Evolutionary conservation across 495 filamentous ascomycete genomes (phyloP).

Genomic region (Penicillium waksmanii): DNA sequence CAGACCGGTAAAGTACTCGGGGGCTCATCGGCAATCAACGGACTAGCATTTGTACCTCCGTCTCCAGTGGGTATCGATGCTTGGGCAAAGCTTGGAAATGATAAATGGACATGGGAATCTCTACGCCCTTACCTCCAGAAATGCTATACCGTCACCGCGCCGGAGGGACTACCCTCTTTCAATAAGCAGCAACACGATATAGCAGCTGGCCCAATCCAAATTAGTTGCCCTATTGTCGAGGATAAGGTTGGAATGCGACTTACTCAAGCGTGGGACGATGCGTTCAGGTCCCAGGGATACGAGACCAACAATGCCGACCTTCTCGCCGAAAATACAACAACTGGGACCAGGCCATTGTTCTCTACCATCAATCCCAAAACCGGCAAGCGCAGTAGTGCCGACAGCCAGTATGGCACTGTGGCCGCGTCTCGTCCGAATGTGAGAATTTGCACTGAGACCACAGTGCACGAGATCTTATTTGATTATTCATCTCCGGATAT

Average conservation of each 20-base stretch:
- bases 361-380: slow-evolving; percentile 27
- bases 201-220: slow-evolving; percentile 26
- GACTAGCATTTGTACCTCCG: slow-evolving; percentile 28
- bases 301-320: slow-evolving; percentile 12
- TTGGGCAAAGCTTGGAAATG: slow-evolving; percentile 58
- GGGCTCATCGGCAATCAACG: slow-evolving; percentile 42
- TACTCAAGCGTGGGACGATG: slow-evolving; percentile 31
- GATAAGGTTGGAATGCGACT: slow-evolving; percentile 15
- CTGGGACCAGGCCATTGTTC: slow-evolving; percentile 21
- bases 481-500: slow-evolving; percentile 5
- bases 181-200: neutral
- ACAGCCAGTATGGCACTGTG: slow-evolving; percentile 43
- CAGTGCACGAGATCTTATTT: slow-evolving; percentile 47
- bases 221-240: slow-evolving; percentile 24
- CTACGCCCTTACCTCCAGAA: slow-evolving; percentile 49
- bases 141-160: slow-evolving; percentile 11
- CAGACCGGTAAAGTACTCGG: slow-evolving; percentile 36
- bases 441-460: slow-evolving; percentile 49
- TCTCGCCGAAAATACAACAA: slow-evolving; percentile 12
- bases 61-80: slow-evolving; percentile 51
- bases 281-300: slow-evolving; percentile 24
- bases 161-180: neutral
- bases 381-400: slow-evolving; percentile 38
- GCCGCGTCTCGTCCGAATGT: slow-evolving; percentile 48
- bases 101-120: slow-evolving; percentile 54